phyloP scores from a whole-genome alignment of 768 basidiomycete species.

The Sarcodon aspratus region DNA sequence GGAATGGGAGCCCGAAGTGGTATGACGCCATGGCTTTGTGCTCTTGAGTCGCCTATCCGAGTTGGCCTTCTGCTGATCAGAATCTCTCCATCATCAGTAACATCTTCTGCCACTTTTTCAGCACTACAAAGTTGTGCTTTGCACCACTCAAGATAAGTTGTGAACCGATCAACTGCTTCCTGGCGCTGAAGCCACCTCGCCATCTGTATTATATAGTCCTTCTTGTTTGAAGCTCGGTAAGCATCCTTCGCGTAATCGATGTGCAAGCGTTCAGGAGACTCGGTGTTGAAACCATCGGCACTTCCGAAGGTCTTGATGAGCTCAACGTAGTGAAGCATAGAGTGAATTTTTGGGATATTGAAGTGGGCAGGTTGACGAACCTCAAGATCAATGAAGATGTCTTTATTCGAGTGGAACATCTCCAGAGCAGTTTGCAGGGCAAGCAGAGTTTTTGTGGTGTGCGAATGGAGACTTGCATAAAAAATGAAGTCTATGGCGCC shows the following conservation, averaged over 20 bases:
- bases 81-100: too few relatives aligned
- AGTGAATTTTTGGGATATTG: constrained; percentile 13
- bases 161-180: constrained; percentile 18
- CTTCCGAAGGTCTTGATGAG: constrained; percentile 9
- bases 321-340: constrained; percentile 8
- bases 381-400: constrained; percentile 22
- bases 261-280: constrained; percentile 7
- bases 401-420: constrained; percentile 25
- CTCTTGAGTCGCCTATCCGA: too few relatives aligned
- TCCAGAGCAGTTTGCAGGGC: constrained; percentile 15
- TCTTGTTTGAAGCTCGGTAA: background rate
- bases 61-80: too few relatives aligned
- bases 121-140: too few relatives aligned
- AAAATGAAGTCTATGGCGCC: constrained; percentile 25
- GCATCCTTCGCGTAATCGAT: constrained; percentile 3
- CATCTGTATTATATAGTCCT: constrained; percentile 25
- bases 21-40: too few relatives aligned
- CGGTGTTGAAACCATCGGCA: constrained; percentile 9
- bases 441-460: constrained; percentile 18
- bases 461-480: constrained; percentile 20
- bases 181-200: constrained; percentile 22
- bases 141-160: constrained; percentile 15
- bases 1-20: too few relatives aligned
- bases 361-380: constrained; percentile 17
- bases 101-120: too few relatives aligned